Conservation (phyloP, 2,329 filamentous ascomycete genomes). For the Fusarium chlamydosporum region DNA sequence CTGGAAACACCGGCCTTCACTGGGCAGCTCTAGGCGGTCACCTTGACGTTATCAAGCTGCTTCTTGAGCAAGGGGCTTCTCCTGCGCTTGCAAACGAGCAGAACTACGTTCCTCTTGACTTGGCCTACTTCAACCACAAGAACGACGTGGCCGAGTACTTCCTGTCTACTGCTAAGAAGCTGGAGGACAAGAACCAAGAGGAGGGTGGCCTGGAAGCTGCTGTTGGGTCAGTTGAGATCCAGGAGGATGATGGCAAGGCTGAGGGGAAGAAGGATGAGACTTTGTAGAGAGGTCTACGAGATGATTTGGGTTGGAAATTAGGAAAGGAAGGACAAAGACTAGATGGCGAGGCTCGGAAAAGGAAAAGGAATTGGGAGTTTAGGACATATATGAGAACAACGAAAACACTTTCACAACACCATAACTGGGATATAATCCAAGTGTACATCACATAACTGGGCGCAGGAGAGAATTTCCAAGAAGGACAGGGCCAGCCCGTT, state of each 20-base stretch:
- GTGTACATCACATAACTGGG: no score
- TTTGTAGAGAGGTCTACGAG: neutral
- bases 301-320: neutral
- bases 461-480: neutral
- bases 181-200: conserved; percentile 64
- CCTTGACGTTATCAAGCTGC: conserved; percentile 80
- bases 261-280: conserved; percentile 45
- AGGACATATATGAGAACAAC: conserved; percentile 26
- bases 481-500: neutral
- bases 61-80: conserved; percentile 83
- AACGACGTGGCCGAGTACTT: conserved; percentile 74
- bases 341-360: neutral
- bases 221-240: conserved; percentile 58
- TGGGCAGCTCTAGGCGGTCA: conserved; percentile 95
- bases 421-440: no score
- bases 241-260: conserved; percentile 51
- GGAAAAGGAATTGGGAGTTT: conserved; percentile 20
- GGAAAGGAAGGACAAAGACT: neutral
- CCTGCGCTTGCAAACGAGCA: conserved; percentile 84
- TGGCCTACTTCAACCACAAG: conserved; percentile 79
- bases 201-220: conserved; percentile 60
- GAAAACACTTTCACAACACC: conserved; percentile 9
- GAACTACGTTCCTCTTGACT: conserved; percentile 83
- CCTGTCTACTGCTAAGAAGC: conserved; percentile 61
- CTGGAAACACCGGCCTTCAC: conserved; percentile 92